Conservation (phyloP, 202 grass and related monocot genomes). For the Saccharum hybrid region DNA sequence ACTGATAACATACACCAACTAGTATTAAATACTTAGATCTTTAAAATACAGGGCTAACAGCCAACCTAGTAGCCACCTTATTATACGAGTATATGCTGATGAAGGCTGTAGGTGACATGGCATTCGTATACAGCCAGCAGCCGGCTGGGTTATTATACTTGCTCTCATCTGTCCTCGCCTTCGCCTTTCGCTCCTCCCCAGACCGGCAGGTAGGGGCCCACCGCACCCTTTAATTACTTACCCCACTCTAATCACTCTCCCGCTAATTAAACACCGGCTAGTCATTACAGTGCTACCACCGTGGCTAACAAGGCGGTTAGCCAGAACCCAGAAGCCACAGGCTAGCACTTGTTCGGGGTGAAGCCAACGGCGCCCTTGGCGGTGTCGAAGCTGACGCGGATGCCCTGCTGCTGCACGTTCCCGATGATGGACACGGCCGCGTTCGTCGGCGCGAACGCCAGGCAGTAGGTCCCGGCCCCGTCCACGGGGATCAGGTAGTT, state of each 20-base stretch:
- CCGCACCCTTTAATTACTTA: neutral
- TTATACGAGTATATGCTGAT: too few species aligned
- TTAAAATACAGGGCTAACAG: too few species aligned
- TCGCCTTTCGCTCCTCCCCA: constrained; percentile 35
- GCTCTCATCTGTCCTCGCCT: constrained; percentile 16
- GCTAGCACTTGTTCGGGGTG: constrained; percentile 76
- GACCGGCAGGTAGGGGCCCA: neutral
- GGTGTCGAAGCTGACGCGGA: constrained; percentile 78
- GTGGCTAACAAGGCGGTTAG: neutral
- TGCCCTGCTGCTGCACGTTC: constrained; percentile 97
- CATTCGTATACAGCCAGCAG: too few species aligned
- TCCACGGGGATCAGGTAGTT: constrained; percentile 96
- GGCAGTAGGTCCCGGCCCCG: constrained; percentile 71
- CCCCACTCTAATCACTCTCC: neutral
- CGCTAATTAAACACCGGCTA: neutral
- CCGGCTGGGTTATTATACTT: too few species aligned
- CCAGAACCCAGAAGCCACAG: too few species aligned
- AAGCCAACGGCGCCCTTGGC: constrained; percentile 70
- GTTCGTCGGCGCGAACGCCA: constrained; percentile 77
- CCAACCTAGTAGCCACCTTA: too few species aligned
- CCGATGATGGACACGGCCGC: constrained; percentile 84
- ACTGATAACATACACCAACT: too few species aligned
- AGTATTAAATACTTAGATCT: too few species aligned
- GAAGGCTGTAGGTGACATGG: too few species aligned
- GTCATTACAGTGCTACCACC: too few species aligned